A percentile compares a stretch with the other conserved stretches of the same genome.
These are phyloP conservation scores for Aspergillus nanangensis DNA, from an alignment of 495 filamentous ascomycete genomes.

Conservation along the genomic window DNA sequence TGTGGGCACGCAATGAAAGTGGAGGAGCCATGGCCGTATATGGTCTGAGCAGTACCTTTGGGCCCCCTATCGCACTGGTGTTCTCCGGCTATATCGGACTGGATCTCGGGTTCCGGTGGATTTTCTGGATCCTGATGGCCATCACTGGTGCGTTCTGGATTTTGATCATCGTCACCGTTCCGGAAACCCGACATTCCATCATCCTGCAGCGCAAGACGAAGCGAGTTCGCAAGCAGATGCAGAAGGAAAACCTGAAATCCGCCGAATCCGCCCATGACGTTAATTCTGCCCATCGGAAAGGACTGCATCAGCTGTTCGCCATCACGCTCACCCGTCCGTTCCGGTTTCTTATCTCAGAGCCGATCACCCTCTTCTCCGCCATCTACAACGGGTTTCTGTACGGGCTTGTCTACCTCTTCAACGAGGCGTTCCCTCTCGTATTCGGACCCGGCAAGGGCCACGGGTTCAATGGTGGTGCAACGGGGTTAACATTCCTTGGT, in stretches of 20 bases:
- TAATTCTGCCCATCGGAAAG: constrained; percentile 35
- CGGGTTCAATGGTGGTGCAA: constrained; percentile 32
- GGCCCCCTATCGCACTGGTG: constrained; percentile 37
- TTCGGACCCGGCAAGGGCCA: constrained; percentile 46
- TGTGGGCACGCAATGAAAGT: constrained; percentile 44
- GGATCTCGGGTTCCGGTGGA: constrained; percentile 29
- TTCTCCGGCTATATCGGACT: constrained; percentile 39
- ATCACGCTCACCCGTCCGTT: constrained; percentile 46
- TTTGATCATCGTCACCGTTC: constrained; percentile 31
- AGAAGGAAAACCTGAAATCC: constrained; percentile 43
- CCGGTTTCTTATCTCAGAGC: constrained; percentile 46
- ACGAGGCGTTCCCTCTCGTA: constrained; percentile 41
- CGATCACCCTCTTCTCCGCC: constrained; percentile 48
- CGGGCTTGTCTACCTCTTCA: constrained; percentile 62
- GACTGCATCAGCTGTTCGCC: constrained; percentile 56
- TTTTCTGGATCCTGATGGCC: constrained; percentile 45
- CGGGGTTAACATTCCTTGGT: constrained; percentile 38
- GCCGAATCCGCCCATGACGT: constrained; percentile 34
- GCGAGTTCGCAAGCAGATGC: constrained; percentile 48
- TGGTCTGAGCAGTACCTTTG: constrained; percentile 42
- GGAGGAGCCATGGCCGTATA: constrained; percentile 56
- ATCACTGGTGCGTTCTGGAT: constrained; percentile 42
- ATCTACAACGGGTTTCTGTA: constrained; percentile 61
- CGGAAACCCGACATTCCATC: constrained; percentile 42
- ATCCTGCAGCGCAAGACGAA: constrained; percentile 48